phyloP scores from a whole-genome alignment of 257 asterid genomes.

The Nicotiana benthamiana region DNA sequence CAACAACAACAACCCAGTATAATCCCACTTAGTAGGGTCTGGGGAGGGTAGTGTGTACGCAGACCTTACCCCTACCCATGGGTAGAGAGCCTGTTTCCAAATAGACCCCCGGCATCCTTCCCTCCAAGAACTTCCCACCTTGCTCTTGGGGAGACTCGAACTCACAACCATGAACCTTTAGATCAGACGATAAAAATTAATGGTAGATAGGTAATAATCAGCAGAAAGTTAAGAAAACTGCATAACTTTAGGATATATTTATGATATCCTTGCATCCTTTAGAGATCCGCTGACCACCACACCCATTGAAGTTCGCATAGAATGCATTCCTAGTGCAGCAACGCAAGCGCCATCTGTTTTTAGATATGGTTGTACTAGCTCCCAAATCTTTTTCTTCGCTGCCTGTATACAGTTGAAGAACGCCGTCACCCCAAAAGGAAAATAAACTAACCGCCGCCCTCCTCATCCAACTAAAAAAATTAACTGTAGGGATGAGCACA shows the following conservation, averaged over 20 bases:
- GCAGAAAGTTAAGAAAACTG: neutral
- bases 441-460: neutral
- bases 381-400: conserved; percentile 96
- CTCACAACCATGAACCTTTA: neutral
- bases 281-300: conserved; percentile 43
- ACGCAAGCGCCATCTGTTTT: conserved; percentile 52
- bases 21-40: no score
- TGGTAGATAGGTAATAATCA: neutral
- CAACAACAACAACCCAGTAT: no score
- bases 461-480: neutral
- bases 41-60: no score
- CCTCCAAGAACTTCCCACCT: no score
- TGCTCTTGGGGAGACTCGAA: no score
- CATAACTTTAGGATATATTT: conserved; percentile 1
- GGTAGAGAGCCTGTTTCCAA: no score
- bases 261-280: conserved; percentile 71
- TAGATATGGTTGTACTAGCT: conserved; percentile 70
- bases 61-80: no score
- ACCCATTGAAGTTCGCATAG: conserved; percentile 67
- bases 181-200: neutral
- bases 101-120: no score
- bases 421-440: neutral
- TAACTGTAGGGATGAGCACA: neutral
- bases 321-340: conserved; percentile 46
- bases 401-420: conserved; percentile 35